Base-by-base conservation (phyloP, 139 green algal genomes). In the Picochlorum sp. region DNA sequence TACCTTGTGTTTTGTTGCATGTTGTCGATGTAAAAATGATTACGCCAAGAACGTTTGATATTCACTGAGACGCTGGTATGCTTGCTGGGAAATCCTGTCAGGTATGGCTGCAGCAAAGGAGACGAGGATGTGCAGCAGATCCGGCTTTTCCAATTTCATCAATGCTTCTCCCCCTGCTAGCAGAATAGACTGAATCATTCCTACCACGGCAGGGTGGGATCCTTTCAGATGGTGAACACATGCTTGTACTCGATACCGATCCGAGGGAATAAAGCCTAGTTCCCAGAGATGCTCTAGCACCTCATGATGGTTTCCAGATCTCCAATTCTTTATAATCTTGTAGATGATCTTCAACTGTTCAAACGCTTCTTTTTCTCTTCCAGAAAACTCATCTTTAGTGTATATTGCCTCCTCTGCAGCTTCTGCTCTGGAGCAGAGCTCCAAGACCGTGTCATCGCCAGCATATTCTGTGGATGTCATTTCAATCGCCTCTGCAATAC, bases 401-500 rank as follows among this genome's bases (percentile, higher is more conserved):
- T 30, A 62, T 26, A 20, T 45, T 23, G 28, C 52, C 62, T 81
- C 45, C 15, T 47, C 59, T 8, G 72, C 63, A 5, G 61, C 30
- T 15, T 49, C 28, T 2, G 60, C 50, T 26, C 38, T 21, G 10
- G 52, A 9, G 38, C 15, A 49, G 38, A 26, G 45, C 0, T 10
- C 50, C 18, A 41, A 14, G 8, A 23, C 30, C 24, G 14, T 30
- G 54, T n/a, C 57, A 72, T 59, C 51, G 16, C 30, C 45, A 23
- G 47, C 45, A 7, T 55, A 16, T 4, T 81, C 63, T 4, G 34
- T 38, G 0, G 65, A 49, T 18, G 68, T 31, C 4, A 60, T 24
- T 60, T 79, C 59, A 49, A 80, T 68, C 20, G 59, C 62, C 24
- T 85, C 76, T 0, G 75, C 81, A 55, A 91, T 67, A 56, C 79